phyloP scores from a whole-genome alignment of 495 filamentous ascomycete genomes.

The Pseudomonodictys pantanalensis region DNA sequence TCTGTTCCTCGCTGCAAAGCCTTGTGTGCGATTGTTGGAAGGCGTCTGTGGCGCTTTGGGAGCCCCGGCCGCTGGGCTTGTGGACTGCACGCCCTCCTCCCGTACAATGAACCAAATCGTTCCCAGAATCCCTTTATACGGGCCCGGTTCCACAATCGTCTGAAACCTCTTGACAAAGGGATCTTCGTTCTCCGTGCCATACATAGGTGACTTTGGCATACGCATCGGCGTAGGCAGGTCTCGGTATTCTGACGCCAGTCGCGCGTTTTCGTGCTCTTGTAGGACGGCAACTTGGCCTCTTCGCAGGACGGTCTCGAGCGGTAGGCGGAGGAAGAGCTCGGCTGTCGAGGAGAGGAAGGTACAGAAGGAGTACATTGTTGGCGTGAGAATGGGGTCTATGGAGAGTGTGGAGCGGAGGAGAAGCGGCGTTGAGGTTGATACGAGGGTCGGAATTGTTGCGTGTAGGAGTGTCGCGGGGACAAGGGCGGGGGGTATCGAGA shows the following conservation, averaged over 20 bases:
- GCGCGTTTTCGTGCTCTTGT: conserved; percentile 29
- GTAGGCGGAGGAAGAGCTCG: conserved; percentile 82
- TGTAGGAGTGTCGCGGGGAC: conserved; percentile 82
- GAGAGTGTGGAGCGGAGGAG: conserved; percentile 69
- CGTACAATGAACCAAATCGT: conserved; percentile 84
- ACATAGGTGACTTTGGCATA: neutral
- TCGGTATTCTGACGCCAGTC: conserved; percentile 14
- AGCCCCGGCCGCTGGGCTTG: conserved; percentile 41
- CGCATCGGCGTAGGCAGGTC: neutral
- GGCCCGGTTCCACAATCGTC: conserved; percentile 69
- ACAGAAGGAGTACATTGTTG: conserved; percentile 70
- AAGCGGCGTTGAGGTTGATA: conserved; percentile 76
- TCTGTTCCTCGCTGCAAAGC: conserved; percentile 42
- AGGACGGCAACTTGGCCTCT: conserved; percentile 74
- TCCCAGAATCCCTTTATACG: conserved; percentile 76
- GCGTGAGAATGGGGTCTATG: conserved; percentile 79
- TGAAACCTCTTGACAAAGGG: conserved; percentile 50
- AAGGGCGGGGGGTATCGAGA: conserved; percentile 66
- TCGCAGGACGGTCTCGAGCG: conserved; percentile 86
- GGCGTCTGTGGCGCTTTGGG: conserved; percentile 42
- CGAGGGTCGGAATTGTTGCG: conserved; percentile 73
- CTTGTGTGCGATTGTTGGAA: conserved; percentile 28
- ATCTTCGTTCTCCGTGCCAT: conserved; percentile 37
- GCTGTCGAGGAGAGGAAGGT: conserved; percentile 71
- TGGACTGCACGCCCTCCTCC: conserved; percentile 64